Conservation (phyloP, 2,329 filamentous ascomycete species). For the Xylariaceae sp. region DNA sequence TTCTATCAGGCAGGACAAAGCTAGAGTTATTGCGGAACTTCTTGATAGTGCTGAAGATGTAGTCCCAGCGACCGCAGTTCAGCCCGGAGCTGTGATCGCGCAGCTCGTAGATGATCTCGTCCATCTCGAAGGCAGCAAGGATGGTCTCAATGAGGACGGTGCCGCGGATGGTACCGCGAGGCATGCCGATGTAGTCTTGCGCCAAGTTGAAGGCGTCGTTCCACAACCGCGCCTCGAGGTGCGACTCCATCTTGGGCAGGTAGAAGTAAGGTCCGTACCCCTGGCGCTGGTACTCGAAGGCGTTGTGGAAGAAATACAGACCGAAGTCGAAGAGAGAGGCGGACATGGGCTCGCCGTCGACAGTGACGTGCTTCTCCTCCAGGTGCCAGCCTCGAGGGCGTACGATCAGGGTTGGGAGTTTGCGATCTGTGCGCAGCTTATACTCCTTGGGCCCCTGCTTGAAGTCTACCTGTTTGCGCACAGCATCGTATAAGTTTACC, state of each 20-base stretch:
- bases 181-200: slow-evolving; percentile 89
- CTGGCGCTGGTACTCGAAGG: slow-evolving; percentile 76
- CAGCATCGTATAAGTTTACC: slow-evolving; percentile 94
- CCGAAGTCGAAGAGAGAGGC: slow-evolving; percentile 94
- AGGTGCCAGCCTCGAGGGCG: slow-evolving; percentile 96
- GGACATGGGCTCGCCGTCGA: slow-evolving; percentile 92
- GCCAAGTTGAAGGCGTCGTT: slow-evolving; percentile 96
- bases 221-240: slow-evolving; percentile 95
- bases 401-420: slow-evolving; percentile 83
- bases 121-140: slow-evolving; percentile 97
- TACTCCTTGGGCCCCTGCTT: slow-evolving; percentile 94
- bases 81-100: slow-evolving; percentile 93
- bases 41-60: slow-evolving; percentile 99
- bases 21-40: slow-evolving; percentile 93
- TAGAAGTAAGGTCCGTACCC: slow-evolving; percentile 96
- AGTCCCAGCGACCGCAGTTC: slow-evolving; percentile 99
- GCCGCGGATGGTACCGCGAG: slow-evolving; percentile 84
- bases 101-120: slow-evolving; percentile 99
- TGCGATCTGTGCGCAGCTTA: slow-evolving; percentile 89
- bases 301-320: slow-evolving; percentile 99
- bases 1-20: slow-evolving; percentile 91
- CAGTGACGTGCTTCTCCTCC: slow-evolving; percentile 95
- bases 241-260: slow-evolving; percentile 96
- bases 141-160: slow-evolving; percentile 98
- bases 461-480: slow-evolving; percentile 92